Conservation (phyloP, 1,284 basidiomycete genomes). For the Leccinum variabile region DNA sequence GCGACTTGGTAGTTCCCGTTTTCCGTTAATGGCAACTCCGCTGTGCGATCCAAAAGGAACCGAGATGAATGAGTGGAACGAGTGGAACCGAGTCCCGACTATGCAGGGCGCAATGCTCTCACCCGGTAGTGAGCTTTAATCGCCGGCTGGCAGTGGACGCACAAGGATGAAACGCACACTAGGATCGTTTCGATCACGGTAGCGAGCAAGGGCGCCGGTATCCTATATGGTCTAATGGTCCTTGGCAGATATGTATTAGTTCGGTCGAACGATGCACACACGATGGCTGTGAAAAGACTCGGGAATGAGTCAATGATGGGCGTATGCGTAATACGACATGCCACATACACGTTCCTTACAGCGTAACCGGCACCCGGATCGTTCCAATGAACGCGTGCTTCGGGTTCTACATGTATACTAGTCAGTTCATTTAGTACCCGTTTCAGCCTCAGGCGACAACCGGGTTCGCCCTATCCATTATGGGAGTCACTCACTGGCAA, state of each 20-base stretch:
- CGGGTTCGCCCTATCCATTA: too few species aligned
- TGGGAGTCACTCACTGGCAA: background rate
- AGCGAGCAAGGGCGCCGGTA: background rate
- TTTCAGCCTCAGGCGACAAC: background rate
- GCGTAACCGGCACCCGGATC: conserved; percentile 1
- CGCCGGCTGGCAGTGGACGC: background rate
- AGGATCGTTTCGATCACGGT: background rate
- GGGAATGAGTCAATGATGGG: background rate
- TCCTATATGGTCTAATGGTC: background rate
- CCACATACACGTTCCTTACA: conserved; percentile 8
- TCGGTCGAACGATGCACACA: conserved; percentile 6
- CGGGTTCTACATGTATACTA: conserved; percentile 4
- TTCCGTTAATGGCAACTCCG: background rate
- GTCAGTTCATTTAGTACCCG: conserved; percentile 3
- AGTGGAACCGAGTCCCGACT: background rate
- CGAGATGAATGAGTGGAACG: background rate
- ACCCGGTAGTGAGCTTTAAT: background rate
- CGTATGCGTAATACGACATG: conserved; percentile 21
- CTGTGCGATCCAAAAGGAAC: background rate
- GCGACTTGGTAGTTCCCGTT: background rate
- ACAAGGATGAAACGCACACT: background rate
- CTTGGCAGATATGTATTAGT: background rate
- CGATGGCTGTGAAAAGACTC: background rate
- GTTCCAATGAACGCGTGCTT: conserved; percentile 18
- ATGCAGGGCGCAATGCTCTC: background rate